Evolutionary conservation across 768 basidiomycete species (phyloP).

Genomic region (Sarcodon sp.): DNA sequence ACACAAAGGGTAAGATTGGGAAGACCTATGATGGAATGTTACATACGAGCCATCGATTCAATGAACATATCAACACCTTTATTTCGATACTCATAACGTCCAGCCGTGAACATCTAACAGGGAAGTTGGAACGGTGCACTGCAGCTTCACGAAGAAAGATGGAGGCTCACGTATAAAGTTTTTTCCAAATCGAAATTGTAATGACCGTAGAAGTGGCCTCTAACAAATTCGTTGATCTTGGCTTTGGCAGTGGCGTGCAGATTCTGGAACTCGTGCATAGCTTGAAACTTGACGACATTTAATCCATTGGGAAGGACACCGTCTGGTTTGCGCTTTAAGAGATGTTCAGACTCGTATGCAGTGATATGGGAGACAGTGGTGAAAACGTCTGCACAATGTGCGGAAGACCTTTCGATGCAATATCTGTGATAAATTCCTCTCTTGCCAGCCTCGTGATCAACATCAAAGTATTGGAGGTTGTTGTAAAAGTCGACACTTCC

Average conservation of each 20-base stretch:
- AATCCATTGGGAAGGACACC: constrained; percentile 96
- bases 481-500: constrained; percentile 99
- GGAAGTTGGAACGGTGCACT: constrained; percentile 2
- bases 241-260: constrained; percentile 83
- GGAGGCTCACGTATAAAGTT: constrained; percentile 58
- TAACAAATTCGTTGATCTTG: constrained; percentile 98
- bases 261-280: constrained; percentile 99
- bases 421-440: constrained; percentile 97
- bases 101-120: constrained; percentile 94
- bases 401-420: constrained; percentile 90
- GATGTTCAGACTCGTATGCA: constrained; percentile 91
- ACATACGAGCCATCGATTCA: constrained; percentile 80
- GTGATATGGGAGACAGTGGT: constrained; percentile 98
- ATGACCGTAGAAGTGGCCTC: constrained; percentile 97
- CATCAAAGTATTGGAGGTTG: constrained; percentile 98
- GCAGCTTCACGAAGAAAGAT: background rate
- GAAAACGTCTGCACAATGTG: constrained; percentile 96
- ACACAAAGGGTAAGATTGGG: background rate
- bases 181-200: constrained; percentile 94
- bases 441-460: constrained; percentile 98
- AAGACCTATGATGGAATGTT: background rate
- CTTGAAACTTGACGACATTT: constrained; percentile 97
- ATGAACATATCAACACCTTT: constrained; percentile 99
- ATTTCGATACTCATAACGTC: constrained; percentile 97
- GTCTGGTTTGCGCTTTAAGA: constrained; percentile 95